Evolutionary conservation across 2,329 filamentous ascomycete species (phyloP).

Genomic region (Cladophialophora exuberans): DNA sequence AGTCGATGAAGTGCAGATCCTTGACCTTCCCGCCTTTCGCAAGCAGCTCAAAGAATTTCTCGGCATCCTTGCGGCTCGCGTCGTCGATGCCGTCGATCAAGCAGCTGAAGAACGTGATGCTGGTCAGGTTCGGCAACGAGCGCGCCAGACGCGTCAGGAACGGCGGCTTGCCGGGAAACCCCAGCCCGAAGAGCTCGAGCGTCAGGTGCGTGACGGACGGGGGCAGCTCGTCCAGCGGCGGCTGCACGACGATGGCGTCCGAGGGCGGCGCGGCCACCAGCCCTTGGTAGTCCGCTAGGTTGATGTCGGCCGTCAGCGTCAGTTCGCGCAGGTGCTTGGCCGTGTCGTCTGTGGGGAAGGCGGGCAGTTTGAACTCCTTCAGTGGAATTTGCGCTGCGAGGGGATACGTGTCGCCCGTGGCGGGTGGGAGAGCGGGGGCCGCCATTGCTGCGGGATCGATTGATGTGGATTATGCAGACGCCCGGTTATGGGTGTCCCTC

Average conservation of each 20-base stretch:
- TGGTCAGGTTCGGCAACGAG: constrained; percentile 46
- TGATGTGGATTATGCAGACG: neutral
- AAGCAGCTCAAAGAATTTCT: constrained; percentile 44
- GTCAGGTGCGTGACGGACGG: constrained; percentile 47
- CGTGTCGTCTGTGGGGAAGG: constrained; percentile 49
- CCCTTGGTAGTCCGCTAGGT: constrained; percentile 49
- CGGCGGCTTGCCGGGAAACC: constrained; percentile 45
- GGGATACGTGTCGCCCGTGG: constrained; percentile 27
- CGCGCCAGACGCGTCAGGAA: constrained; percentile 47
- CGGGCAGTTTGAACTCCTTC: constrained; percentile 49
- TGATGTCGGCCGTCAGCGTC: constrained; percentile 55
- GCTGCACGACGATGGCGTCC: constrained; percentile 31
- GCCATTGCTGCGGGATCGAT: neutral
- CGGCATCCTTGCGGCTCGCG: constrained; percentile 45
- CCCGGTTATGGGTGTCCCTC: neutral
- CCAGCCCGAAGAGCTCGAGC: constrained; percentile 54
- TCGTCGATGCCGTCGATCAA: constrained; percentile 49
- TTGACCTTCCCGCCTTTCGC: constrained; percentile 41
- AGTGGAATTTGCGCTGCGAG: constrained; percentile 53
- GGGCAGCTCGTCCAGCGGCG: constrained; percentile 44
- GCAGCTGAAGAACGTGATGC: constrained; percentile 51
- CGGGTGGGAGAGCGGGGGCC: neutral
- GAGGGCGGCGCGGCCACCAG: constrained; percentile 37
- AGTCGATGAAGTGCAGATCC: constrained; percentile 53
- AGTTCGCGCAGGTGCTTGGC: constrained; percentile 49